phyloP scores from a whole-genome alignment of 2,329 filamentous ascomycete species.

The Neonectria ditissima region DNA sequence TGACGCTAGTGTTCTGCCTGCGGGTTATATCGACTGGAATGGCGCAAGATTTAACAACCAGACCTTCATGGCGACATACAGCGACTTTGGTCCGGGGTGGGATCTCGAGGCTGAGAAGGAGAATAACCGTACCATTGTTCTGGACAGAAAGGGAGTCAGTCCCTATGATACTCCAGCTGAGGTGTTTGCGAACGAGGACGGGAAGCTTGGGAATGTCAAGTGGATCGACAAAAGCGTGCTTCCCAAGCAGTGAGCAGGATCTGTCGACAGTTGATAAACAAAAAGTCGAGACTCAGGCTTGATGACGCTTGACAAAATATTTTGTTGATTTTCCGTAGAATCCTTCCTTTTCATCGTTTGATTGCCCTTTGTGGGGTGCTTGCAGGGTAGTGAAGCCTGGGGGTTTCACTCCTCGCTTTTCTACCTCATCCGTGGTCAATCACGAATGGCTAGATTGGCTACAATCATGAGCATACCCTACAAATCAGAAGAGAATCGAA shows the following conservation, averaged over 20 bases:
- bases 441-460: no score
- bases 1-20: slow-evolving; percentile 61
- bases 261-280: neutral
- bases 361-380: no score
- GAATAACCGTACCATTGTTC: slow-evolving; percentile 14
- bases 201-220: neutral
- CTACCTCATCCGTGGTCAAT: no score
- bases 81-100: slow-evolving; percentile 19
- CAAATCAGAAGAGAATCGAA: no score
- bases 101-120: slow-evolving; percentile 15
- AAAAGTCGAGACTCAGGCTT: fast-evolving
- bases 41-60: slow-evolving; percentile 22
- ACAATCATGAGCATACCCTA: no score
- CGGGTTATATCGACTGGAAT: slow-evolving; percentile 23
- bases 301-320: neutral
- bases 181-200: slow-evolving; percentile 11
- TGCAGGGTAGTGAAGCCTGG: no score
- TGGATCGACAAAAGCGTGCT: slow-evolving; percentile 22
- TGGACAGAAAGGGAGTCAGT: slow-evolving; percentile 6
- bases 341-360: no score
- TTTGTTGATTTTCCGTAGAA: no score
- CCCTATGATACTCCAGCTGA: slow-evolving; percentile 15
- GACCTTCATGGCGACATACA: slow-evolving; percentile 24
- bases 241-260: neutral
- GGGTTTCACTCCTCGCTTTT: no score